Base-by-base conservation (phyloP, 371 early-diverging fungal genomes). In the Batkoa obscura region DNA sequence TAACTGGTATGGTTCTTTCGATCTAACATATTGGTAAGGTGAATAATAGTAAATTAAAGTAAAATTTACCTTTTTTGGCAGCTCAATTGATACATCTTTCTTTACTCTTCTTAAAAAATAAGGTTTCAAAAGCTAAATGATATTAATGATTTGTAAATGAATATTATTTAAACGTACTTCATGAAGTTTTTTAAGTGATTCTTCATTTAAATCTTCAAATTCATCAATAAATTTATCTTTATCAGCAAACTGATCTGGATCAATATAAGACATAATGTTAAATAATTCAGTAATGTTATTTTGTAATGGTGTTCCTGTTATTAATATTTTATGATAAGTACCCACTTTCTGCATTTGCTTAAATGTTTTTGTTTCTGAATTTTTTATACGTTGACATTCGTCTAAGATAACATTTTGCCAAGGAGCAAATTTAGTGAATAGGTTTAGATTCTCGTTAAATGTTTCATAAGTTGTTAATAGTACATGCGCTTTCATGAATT, bases 381-480 rank as follows among this genome's bases (percentile, higher is more conserved):
- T 99, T 71, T 99, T 99, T 71, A 99, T 88, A 56, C 99, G 83
- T 64, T 99, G 99, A 0, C 98, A 99, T 71, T 99, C 99, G 68
- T 99, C 99, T 59, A 99, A 87, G 50, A 99, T 82, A 49, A 94
- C 79, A 60, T 93, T 92, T 59, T 88, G 76, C 90, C 94, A 99
- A 32, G 82, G 70, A 51, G 97, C 73, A 46, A 3, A 13, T 63
- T 88, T 88, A 57, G 80, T 79, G 51, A 99, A 74, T 46, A 80
- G 76, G 1, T 84, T 61, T 66, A 90, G 87, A 63, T 94, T 95
- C 47, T 85, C 68, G 57, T 98, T 72, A 62, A 90, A 91, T 68
- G 94, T 94, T 67, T 99, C 99, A 63, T 96, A 99, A 0, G 98
- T 94, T 1, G 99, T 98, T 39, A 99, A 84, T 70, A 23, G 38